These are phyloP conservation scores for Lagenidium giganteum DNA, from an alignment of 352 stramenopile species.

Conservation along the genomic window DNA sequence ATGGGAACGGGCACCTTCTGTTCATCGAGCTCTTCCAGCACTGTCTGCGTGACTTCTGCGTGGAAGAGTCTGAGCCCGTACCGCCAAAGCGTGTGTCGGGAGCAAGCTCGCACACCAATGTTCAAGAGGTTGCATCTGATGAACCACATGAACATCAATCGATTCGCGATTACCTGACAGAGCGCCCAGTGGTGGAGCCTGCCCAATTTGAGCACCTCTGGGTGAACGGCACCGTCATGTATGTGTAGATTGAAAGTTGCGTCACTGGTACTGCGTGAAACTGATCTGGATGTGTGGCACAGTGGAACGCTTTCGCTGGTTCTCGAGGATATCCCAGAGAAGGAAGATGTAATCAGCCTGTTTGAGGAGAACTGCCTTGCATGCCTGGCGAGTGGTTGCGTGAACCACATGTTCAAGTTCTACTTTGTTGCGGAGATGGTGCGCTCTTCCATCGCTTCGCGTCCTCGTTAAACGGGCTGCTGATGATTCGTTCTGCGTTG, in stretches of 20 bases:
- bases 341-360: slow-evolving; percentile 70
- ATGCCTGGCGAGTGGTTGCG: slow-evolving; percentile 73
- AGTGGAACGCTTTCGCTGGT: slow-evolving; percentile 50
- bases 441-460: slow-evolving; percentile 2
- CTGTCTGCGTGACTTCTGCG: slow-evolving; percentile 57
- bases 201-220: slow-evolving; percentile 80
- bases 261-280: background rate
- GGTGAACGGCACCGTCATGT: slow-evolving; percentile 67
- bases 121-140: slow-evolving; percentile 25
- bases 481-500: background rate
- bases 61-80: too few relatives aligned
- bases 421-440: slow-evolving; percentile 88
- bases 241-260: slow-evolving; percentile 21
- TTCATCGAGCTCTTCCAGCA: slow-evolving; percentile 83
- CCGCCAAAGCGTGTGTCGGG: too few relatives aligned
- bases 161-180: slow-evolving; percentile 60
- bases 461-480: background rate
- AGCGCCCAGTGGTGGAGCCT: slow-evolving; percentile 58
- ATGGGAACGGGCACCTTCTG: slow-evolving; percentile 77
- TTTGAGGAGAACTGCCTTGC: slow-evolving; percentile 66
- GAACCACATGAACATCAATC: slow-evolving; percentile 43
- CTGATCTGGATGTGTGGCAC: slow-evolving; percentile 1
- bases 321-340: slow-evolving; percentile 51
- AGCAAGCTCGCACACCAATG: too few relatives aligned
- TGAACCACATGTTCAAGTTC: slow-evolving; percentile 79